Base-by-base conservation (phyloP, 2,329 filamentous ascomycete species). In the Phaeomoniella chlamydospora region DNA sequence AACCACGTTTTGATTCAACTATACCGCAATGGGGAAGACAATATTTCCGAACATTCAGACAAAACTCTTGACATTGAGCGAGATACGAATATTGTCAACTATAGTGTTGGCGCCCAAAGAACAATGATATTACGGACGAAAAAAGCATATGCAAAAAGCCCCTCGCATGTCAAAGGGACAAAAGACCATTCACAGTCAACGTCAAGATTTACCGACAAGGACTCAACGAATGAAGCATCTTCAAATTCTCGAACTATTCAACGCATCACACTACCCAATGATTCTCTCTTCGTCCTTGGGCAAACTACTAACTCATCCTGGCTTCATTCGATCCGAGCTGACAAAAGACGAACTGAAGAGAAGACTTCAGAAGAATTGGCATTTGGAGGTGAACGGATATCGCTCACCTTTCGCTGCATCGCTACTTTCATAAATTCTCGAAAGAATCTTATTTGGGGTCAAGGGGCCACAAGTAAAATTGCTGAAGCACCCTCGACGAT, bases 41-140 rank as follows among this genome's bases (percentile, higher is more conserved):
- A 85, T 53, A 98, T 98, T 42, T 90, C 84, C 1, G 90, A 98
- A 53, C 90, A 98, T 52, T 92, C 85, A 29, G 90, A 98, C 55
- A 98, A 98, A 60, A 94, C 88, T 0, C 65, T 98, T 15, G 90
- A 98, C 53, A 90, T 98, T 38, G 77, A 75, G 10, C 74, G 71
- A 16, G 76, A 69, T 3, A 90, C 82, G 15, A 87, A 70, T 40
- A 93, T 98, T 45, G 85, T 87, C 44, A 98, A 96, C 51, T 75
- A 94, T 34, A 94, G 85, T 45, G 70, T 96, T n/a, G 90, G 90
- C 1, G 87, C 88, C 1, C 78, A 92, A 58, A 70, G 90, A 36
- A 87, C 77, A 2, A 94, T 96, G 87, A 70, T 82, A 0, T 72
- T 98, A 22, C 76, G 90, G 35, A 88, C 80, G 9, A 94, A 93